phyloP scores from a whole-genome alignment of 306 rosid species.

The Rosa persica region DNA sequence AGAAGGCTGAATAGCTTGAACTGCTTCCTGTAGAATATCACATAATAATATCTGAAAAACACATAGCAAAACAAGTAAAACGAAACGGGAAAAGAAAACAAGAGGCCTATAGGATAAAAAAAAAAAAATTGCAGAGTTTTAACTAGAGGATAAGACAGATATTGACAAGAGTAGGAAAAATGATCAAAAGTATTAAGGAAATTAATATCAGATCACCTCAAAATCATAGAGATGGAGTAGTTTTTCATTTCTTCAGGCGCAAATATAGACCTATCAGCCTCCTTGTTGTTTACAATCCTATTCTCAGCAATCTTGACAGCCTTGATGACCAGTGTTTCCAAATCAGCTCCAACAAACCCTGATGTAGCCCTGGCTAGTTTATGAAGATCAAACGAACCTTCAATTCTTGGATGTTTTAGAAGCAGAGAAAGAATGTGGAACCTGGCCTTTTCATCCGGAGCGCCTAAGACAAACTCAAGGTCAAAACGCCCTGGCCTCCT shows the following conservation, averaged over 20 bases:
- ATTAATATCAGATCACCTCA: conserved; percentile 46
- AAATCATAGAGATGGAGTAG: conserved; percentile 76
- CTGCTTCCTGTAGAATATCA: conserved; percentile 59
- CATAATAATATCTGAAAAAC: not conserved
- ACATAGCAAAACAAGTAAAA: too few relatives aligned
- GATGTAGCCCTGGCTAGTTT: conserved; percentile 78
- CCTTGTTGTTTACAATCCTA: conserved; percentile 48
- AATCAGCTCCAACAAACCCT: conserved; percentile 94
- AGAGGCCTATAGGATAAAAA: too few relatives aligned
- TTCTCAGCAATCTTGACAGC: conserved; percentile 81
- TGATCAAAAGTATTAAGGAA: not conserved
- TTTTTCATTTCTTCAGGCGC: conserved; percentile 57
- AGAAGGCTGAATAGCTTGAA: conserved; percentile 70
- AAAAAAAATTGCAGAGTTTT: too few relatives aligned
- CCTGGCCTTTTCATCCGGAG: conserved; percentile 62
- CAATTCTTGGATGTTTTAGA: conserved; percentile 37
- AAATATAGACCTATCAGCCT: too few relatives aligned
- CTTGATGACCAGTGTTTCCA: conserved; percentile 62
- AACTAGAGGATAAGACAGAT: too few relatives aligned
- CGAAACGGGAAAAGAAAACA: too few relatives aligned
- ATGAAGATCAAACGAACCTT: conserved; percentile 69
- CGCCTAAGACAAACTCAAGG: conserved; percentile 59
- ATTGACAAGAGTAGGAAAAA: too few relatives aligned
- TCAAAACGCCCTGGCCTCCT: conserved; percentile 92
- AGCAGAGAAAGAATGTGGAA: conserved; percentile 55